phyloP scores from a whole-genome alignment of 441 rosid species.

The Daphne laureola region DNA sequence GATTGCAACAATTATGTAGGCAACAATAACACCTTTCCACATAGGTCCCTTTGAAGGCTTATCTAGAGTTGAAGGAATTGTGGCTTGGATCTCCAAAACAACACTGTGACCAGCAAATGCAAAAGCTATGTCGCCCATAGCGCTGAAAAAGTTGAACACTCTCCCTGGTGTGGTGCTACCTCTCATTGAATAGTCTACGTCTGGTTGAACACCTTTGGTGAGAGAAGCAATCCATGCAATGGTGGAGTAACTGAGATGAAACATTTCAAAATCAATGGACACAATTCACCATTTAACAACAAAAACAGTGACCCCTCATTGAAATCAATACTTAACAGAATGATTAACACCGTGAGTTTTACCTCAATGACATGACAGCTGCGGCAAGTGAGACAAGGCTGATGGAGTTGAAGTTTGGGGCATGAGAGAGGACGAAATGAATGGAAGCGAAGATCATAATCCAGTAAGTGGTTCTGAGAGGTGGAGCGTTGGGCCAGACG shows the following conservation, averaged over 20 bases:
- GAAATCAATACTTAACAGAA: too few species aligned
- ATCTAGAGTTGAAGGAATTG: constrained; percentile 78
- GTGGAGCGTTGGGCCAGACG: constrained; percentile 45
- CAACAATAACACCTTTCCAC: constrained; percentile 75
- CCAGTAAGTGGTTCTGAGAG: constrained; percentile 46
- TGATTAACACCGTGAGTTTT: too few species aligned
- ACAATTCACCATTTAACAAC: too few species aligned
- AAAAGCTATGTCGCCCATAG: constrained; percentile 68
- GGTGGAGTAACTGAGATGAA: constrained; percentile 48
- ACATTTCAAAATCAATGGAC: background rate
- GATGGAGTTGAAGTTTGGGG: constrained; percentile 75
- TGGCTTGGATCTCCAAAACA: constrained; percentile 83
- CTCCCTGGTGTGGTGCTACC: constrained; percentile 28
- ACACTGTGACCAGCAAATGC: constrained; percentile 84
- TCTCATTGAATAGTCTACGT: constrained; percentile 49
- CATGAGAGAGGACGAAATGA: constrained; percentile 65
- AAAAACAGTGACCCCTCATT: too few species aligned
- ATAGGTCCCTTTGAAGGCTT: constrained; percentile 66
- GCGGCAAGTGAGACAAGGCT: constrained; percentile 57
- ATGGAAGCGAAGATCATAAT: constrained; percentile 61
- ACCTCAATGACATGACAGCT: constrained; percentile 75
- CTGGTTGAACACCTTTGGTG: constrained; percentile 33
- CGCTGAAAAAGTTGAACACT: constrained; percentile 52
- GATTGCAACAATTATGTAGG: constrained; percentile 54
- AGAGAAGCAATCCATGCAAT: constrained; percentile 56